Conservation (phyloP, 192 early-diverging fungal species). For the Entomortierella parvispora region DNA sequence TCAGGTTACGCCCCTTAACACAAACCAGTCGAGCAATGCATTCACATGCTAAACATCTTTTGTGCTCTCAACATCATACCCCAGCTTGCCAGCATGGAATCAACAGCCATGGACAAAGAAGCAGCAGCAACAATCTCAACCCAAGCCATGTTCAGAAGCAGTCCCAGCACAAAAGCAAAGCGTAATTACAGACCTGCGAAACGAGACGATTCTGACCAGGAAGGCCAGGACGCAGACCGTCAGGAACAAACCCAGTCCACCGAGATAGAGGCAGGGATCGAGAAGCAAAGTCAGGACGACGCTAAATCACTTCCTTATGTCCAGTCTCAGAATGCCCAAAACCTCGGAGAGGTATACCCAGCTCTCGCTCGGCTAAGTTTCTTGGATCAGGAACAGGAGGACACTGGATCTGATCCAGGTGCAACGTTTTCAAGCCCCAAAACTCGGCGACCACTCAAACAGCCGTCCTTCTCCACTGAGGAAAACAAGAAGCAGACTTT, state of each 20-base stretch:
- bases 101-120: no score
- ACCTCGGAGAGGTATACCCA: constrained; percentile 41
- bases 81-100: no score
- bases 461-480: constrained; percentile 8
- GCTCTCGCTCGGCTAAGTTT: constrained; percentile 39
- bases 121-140: no score
- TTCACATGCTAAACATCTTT: no score
- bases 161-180: constrained; percentile 2
- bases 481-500: no score
- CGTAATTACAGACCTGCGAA: constrained; percentile 33
- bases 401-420: not conserved
- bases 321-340: constrained; percentile 45
- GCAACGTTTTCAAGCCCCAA: not conserved
- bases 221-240: not conserved
- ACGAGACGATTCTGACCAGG: constrained; percentile 12
- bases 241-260: not conserved
- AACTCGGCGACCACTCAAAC: constrained; percentile 11
- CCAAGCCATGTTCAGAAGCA: no score
- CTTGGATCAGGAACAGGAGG: constrained; percentile 24
- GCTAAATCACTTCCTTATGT: constrained; percentile 24
- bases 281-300: not conserved
- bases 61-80: no score
- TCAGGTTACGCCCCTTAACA: no score
- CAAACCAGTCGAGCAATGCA: no score
- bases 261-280: not conserved